Base-by-base conservation (phyloP, 768 basidiomycete species). In the Agrocybe chaxingu region DNA sequence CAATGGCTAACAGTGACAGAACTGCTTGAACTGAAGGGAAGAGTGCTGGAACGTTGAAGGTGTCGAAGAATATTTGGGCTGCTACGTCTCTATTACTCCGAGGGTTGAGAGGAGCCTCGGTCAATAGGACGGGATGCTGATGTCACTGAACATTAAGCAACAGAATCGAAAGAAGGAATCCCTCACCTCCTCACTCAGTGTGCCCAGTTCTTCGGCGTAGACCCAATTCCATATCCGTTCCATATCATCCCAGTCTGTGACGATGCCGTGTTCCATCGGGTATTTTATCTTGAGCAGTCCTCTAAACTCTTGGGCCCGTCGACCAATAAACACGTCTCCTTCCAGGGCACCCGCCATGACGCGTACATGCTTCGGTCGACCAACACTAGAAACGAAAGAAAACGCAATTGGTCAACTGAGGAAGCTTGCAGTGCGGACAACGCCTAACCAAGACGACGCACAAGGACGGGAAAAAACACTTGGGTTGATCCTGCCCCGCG, bases 181-280 rank as follows among this genome's bases (percentile, higher is more conserved):
- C 55, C 70, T 33, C 55, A 96, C 96, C 84, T 98, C 96, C 76
- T 98, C 97, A 64, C 92, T 95, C 59, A 98, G 73, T 4, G 95
- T 97, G 16, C 92, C 90, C 40, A 98, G 75, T 64, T 97, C 96
- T 65, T 98, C 94, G 16, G 90, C 86, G 65, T 98, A 99, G 42
- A 98, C 89, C 87, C 92, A 95, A 57, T 80, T 89, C 97, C 97
- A 99, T 79, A 99, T 98, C 53, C 91, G 84, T 68, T 99, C 97
- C 97, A 99, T 99, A 65, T 99, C 97, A 65, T 99, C 97, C 96
- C 97, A 99, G 73, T 99, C 92, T 34, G 91, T 96, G 7, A 99
- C 97, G 52, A 99, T 94, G 9, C 97, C 97, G 67, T 98, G 97
- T 66, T 96, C 92, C 87, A 99, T 98, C 24, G 97, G 97, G 65